Evolutionary conservation across 1,284 basidiomycete species (phyloP).

Genomic region (Apiotrichum gracile): DNA sequence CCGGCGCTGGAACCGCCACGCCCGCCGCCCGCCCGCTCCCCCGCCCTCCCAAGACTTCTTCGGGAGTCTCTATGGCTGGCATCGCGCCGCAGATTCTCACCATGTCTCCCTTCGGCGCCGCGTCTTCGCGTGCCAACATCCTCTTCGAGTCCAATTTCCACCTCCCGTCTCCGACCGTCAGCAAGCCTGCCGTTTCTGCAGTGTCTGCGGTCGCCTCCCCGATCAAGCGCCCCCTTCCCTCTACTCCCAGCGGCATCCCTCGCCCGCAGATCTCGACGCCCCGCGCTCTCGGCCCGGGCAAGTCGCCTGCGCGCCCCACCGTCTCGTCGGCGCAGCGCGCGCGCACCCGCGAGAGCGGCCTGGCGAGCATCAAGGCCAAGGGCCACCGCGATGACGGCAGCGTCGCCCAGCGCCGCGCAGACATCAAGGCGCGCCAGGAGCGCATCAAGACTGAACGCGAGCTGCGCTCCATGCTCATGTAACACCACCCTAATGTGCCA

Average conservation of each 20-base stretch:
- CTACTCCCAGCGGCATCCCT: background rate
- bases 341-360: slow-evolving; percentile 4
- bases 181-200: background rate
- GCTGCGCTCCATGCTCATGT: slow-evolving; percentile 32
- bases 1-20: slow-evolving; percentile 3
- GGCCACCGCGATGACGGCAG: slow-evolving; percentile 18
- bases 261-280: background rate
- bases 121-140: slow-evolving; percentile 25
- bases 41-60: background rate
- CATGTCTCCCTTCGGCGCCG: slow-evolving; percentile 27
- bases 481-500: too few species aligned
- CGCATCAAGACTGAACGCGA: slow-evolving; percentile 33
- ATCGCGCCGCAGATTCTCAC: slow-evolving; percentile 1
- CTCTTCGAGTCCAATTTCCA: slow-evolving; percentile 19
- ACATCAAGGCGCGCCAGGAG: slow-evolving; percentile 32
- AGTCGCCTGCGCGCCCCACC: slow-evolving; percentile 1
- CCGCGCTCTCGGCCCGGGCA: background rate
- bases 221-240: background rate
- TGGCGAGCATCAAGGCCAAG: slow-evolving; percentile 4
- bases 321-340: background rate
- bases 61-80: slow-evolving; percentile 6
- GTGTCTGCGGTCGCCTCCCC: background rate
- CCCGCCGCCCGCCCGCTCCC: slow-evolving; percentile 9
- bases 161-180: background rate
- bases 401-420: slow-evolving; percentile 26